These are phyloP conservation scores for Rosa chinensis DNA, from an alignment of 306 rosid species.

Conservation along the genomic window DNA sequence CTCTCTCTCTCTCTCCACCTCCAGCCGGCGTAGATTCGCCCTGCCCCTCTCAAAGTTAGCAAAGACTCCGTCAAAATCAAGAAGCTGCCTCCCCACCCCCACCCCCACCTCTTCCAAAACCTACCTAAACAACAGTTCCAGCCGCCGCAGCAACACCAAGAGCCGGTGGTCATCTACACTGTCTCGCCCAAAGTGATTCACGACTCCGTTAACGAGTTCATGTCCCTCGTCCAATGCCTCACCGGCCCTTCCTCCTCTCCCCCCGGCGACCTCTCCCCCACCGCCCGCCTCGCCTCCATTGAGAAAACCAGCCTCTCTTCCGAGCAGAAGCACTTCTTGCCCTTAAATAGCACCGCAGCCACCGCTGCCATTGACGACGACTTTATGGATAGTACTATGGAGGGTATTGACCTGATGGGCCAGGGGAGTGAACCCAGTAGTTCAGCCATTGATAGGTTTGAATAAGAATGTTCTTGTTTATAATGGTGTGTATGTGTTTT, in stretches of 20 bases:
- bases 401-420: slow-evolving; percentile 47
- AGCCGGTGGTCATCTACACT: slow-evolving; percentile 79
- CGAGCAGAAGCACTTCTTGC: background rate
- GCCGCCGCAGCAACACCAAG: slow-evolving; percentile 21
- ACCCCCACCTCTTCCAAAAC: slow-evolving; percentile 41
- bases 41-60: slow-evolving; percentile 70
- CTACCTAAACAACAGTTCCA: background rate
- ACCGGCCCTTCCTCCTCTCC: slow-evolving; percentile 65
- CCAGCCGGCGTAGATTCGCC: slow-evolving; percentile 32
- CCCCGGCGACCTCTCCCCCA: slow-evolving; percentile 71
- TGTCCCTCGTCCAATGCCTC: slow-evolving; percentile 88
- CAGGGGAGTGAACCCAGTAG: slow-evolving; percentile 56
- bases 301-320: slow-evolving; percentile 65
- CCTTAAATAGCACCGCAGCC: background rate
- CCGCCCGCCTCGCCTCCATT: slow-evolving; percentile 84
- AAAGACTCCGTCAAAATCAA: slow-evolving; percentile 71
- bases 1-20: no score
- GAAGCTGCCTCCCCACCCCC: slow-evolving; percentile 53
- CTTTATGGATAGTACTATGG: slow-evolving; percentile 35
- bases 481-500: slow-evolving; percentile 48
- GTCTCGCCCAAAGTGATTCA: slow-evolving; percentile 84
- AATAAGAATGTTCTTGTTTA: slow-evolving; percentile 63
- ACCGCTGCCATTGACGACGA: slow-evolving; percentile 24
- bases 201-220: slow-evolving; percentile 59
- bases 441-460: slow-evolving; percentile 74